Conservation (phyloP, 2,329 filamentous ascomycete species). For the Ophiosphaerella narmari region DNA sequence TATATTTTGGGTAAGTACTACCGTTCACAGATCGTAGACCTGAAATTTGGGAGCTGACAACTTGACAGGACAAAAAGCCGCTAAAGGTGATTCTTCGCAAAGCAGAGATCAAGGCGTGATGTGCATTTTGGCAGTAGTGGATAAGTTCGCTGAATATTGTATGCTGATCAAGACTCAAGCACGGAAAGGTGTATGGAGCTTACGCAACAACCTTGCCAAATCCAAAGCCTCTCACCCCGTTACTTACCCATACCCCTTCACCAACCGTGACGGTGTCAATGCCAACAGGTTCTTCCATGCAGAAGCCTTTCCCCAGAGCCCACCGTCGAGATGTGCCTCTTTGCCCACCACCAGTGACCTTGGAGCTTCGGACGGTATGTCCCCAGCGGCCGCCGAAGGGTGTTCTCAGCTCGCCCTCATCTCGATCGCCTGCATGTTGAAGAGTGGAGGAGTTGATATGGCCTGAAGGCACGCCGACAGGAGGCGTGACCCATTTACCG, state of each 20-base stretch:
- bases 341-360: constrained; percentile 75
- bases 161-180: background rate
- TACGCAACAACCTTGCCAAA: constrained; percentile 40
- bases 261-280: constrained; percentile 66
- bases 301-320: constrained; percentile 73
- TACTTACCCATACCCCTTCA: constrained; percentile 87
- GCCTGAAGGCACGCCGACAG: constrained; percentile 46
- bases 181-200: background rate
- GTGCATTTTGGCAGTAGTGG: no score
- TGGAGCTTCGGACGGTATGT: constrained; percentile 42
- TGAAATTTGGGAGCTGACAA: background rate
- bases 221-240: constrained; percentile 78
- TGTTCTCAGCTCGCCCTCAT: constrained; percentile 42
- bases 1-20: constrained; percentile 24
- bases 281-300: constrained; percentile 66
- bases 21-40: background rate
- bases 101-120: no score
- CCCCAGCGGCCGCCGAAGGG: constrained; percentile 47
- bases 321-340: constrained; percentile 81
- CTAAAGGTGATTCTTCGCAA: constrained; percentile 6
- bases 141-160: background rate
- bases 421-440: constrained; percentile 15
- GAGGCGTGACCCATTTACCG: constrained; percentile 79
- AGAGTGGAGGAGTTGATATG: constrained; percentile 26
- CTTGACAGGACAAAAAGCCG: constrained; percentile 12